Base-by-base conservation (phyloP, 805 yeast species). In the Candida pseudoglaebosa region DNA sequence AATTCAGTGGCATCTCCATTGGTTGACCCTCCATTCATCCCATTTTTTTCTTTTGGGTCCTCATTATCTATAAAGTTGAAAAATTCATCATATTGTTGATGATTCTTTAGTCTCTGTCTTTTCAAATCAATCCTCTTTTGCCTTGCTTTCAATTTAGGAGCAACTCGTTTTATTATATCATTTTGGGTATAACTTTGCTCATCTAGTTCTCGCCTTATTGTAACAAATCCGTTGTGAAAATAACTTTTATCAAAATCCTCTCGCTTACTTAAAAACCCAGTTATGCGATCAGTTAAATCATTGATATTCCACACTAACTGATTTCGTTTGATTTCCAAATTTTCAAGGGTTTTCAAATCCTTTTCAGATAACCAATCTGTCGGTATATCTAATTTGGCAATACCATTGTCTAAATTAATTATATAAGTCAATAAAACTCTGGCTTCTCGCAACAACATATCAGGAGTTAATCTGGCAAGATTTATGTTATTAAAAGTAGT, bases 391-490 rank as follows among this genome's bases (percentile, higher is more conserved):
- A 40, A 44, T 31, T 45, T 46, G 13, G 56, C 63, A 14, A 58
- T 35, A 16, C 56, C 57, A 8, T 49, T 54, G 38, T 61, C 56
- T 36, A 63, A 38, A 30, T 42, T 46, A 9, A 67, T 63, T 5
- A 67, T 52, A 37, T 60, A 57, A 41, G 62, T 68, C 5, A 67
- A 51, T 18, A 67, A 52, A 35, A 49, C 53, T 28, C 65, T 61
- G 19, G 61, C 64, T 39, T 67, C 73, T 35, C 65, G 49, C 20
- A 65, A 48, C 9, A 67, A 50, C 47, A 53, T 52, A 28, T 67
- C 72, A 4, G 69, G 61, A 5, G 53, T 48, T 24, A 54, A 33
- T 21, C 24, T 19, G 17, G 36, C 22, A 22, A 33, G 28, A 33
- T 33, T 33, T 16, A 33, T 18, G 32, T 28, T 14, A 32, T 15